Base-by-base conservation (phyloP, 129 eudicot species). In the Artemisia annua region DNA sequence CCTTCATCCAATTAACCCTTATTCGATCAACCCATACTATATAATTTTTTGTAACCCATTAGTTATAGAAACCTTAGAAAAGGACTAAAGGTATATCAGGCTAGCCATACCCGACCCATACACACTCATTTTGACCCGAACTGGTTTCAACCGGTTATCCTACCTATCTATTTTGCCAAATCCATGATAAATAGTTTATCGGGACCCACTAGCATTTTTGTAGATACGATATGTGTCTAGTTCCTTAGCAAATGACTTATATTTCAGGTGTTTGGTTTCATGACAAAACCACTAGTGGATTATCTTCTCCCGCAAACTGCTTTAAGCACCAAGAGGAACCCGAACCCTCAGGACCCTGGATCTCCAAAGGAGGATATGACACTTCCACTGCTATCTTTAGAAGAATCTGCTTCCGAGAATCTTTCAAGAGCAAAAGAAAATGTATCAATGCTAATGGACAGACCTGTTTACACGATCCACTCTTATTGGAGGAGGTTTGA, bases 401-500 rank as follows among this genome's bases (percentile, higher is more conserved):
- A 87, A 39, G 92, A 87, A 81, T 89, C 96, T n/a, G 82, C 95
- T 10, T 67, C 92, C 1, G 83, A 87, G 19, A 89, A 89, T 80
- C 54, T 89, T 5, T 52, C 48, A 3, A 79, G 88, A 7, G 98
- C 90, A 26, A 87, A 80, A 64, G 98, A 93, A 60, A 81, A 85
- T 75, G 69, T 93, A 67, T 75, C 90, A 0, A 82, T 84, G 98
- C 81, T 93, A 19, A 83, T 93, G 54, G 95, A 87, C 49, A 83
- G 96, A 32, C 98, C 98, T 1, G 90, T 89, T 39, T 88, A 85
- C 85, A 89, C 98, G 0, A 86, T 93, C 44, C 98, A 93, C 75
- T 79, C 88, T 44, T 89, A 89, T 71, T 93, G 98, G 98, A 81
- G 96, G 54, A 89, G 85, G 84, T 93, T 93, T 55, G 98, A 93